These are phyloP conservation scores for Pseudohyphozyma bogoriensis DNA, from an alignment of 768 basidiomycete genomes.

Conservation along the genomic window DNA sequence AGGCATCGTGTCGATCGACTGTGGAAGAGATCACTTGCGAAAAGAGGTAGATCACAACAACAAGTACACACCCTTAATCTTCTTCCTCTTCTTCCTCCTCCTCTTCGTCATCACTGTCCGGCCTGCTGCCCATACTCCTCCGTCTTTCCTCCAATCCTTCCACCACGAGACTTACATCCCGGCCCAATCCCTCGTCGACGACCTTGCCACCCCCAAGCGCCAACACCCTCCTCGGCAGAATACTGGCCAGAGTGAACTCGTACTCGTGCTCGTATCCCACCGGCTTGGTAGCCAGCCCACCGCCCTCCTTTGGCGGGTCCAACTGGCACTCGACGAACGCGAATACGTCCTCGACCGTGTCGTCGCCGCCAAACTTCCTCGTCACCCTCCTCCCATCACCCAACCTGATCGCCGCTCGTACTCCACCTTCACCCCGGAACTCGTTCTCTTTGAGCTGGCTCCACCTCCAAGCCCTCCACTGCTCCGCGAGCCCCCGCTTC, in stretches of 20 bases:
- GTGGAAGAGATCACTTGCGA: too few relatives aligned
- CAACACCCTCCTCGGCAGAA: slow-evolving; percentile 50
- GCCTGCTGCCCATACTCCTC: slow-evolving; percentile 24
- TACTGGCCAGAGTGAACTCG: slow-evolving; percentile 58
- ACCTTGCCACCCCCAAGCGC: slow-evolving; percentile 39
- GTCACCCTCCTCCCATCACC: slow-evolving; percentile 50
- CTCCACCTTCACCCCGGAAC: slow-evolving; percentile 40
- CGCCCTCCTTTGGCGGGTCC: slow-evolving; percentile 36
- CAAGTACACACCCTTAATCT: neutral
- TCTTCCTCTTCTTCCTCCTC: slow-evolving; percentile 46
- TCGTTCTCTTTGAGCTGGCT: slow-evolving; percentile 43
- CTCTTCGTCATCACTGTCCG: slow-evolving; percentile 20
- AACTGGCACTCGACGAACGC: slow-evolving; percentile 54
- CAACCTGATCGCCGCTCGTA: slow-evolving; percentile 50
- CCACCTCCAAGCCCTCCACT: slow-evolving; percentile 56
- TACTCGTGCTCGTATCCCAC: slow-evolving; percentile 46
- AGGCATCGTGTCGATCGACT: too few relatives aligned
- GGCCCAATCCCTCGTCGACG: slow-evolving; percentile 29
- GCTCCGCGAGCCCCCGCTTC: slow-evolving; percentile 30
- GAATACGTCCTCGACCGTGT: slow-evolving; percentile 57
- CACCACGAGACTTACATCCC: slow-evolving; percentile 35
- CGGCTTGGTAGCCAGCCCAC: neutral
- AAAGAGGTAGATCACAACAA: neutral
- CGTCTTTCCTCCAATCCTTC: slow-evolving; percentile 48
- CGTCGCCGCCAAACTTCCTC: slow-evolving; percentile 46